These are phyloP conservation scores for Peterozyma toletana DNA, from an alignment of 805 yeast genomes.

Conservation along the genomic window DNA sequence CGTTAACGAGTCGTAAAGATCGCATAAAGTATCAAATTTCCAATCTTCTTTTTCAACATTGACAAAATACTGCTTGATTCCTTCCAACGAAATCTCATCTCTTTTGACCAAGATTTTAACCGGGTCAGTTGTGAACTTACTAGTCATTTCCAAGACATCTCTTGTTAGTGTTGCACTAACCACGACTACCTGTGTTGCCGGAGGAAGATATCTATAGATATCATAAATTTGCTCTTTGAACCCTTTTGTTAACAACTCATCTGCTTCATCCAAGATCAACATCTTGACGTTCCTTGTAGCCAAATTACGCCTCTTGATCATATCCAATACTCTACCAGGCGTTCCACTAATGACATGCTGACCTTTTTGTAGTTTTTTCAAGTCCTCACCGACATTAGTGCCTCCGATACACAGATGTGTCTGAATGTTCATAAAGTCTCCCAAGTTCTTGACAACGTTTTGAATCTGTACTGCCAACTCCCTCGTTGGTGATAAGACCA, in stretches of 20 bases:
- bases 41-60: constrained; percentile 89
- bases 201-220: constrained; percentile 83
- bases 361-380: constrained; percentile 75
- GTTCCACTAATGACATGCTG: constrained; percentile 96
- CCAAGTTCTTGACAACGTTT: constrained; percentile 84
- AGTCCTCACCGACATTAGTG: constrained; percentile 82
- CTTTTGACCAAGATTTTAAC: constrained; percentile 90
- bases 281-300: constrained; percentile 80
- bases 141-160: constrained; percentile 86
- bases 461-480: constrained; percentile 96
- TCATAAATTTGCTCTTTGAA: constrained; percentile 95
- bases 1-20: constrained; percentile 89
- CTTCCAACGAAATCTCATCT: constrained; percentile 93
- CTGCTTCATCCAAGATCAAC: constrained; percentile 97
- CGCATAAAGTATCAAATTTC: constrained; percentile 93
- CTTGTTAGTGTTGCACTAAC: constrained; percentile 92
- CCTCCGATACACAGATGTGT: constrained; percentile 99
- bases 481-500: constrained; percentile 94
- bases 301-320: constrained; percentile 86
- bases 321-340: constrained; percentile 95
- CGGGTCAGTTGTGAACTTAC: constrained; percentile 92
- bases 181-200: constrained; percentile 87
- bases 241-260: constrained; percentile 89
- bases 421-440: constrained; percentile 81
- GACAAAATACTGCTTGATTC: constrained; percentile 87